Evolutionary conservation across 805 yeast species (phyloP), one percentile per base, ranked within the genome.

Genomic region (Saccharomyces mikatae): DNA sequence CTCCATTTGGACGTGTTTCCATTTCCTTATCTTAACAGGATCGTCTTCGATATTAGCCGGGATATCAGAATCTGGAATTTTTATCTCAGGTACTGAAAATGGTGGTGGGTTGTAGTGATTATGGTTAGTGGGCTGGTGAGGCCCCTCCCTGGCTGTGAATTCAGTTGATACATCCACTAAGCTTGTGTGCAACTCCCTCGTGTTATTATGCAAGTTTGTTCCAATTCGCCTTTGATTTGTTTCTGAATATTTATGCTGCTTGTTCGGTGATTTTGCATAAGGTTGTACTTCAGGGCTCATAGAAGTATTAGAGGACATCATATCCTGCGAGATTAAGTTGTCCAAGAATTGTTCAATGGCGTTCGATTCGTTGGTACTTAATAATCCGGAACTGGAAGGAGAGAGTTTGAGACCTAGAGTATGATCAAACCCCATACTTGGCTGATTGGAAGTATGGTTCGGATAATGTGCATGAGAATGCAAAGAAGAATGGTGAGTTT

Each of bases 1-100:
- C 51, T 69, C 73, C 17, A 66, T 53, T 46, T 64, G 63, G 4
- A 69, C 71, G 56, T 69, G 72, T 50, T 62, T 66, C 72, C 72
- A 69, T 57, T 65, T 68, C 50, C 64, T 64, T 6, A 64, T 26
- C 44, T 52, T 52, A 6, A 54, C 56, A 5, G 60, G 52, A 56
- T 67, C 64, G 31, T 55, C 49, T 26, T 28, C 36, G 2, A 69
- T 48, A 21, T 60, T 59, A 3, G 31, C 17, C 1, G 72, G 72
- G 9, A 62, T 54, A 13, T 60, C 60, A 11, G 57, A 52, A 41
- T 64, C 64, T 1, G 58, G 56, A 21, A 68, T 54, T 6, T 58
- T 56, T 6, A 66, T 60, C 6, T 66, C 67, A 8, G 71, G 71
- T 14, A 68, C 52, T 13, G 55, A 52, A n/a, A 62, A 51, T 1